A percentile compares a stretch with the other conserved stretches of the same genome.
phyloP scores from a whole-genome alignment of 768 basidiomycete species.

The Lentinula aciculospora region DNA sequence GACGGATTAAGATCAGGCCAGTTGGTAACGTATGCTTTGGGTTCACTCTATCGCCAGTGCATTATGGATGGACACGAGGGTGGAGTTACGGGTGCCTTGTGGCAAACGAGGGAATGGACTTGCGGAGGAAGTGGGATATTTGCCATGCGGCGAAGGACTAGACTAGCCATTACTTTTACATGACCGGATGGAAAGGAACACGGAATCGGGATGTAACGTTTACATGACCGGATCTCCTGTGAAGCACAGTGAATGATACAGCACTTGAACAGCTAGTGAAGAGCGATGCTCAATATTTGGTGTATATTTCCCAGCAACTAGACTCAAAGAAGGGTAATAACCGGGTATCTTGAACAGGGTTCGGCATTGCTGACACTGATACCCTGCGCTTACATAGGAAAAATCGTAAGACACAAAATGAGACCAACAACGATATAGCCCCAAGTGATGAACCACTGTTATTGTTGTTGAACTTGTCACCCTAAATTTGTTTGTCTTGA shows the following conservation, averaged over 20 bases:
- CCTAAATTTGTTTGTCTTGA: background rate
- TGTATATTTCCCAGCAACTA: background rate
- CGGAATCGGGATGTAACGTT: background rate
- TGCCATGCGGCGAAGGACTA: background rate
- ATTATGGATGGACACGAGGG: no score
- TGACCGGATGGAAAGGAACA: background rate
- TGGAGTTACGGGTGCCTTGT: no score
- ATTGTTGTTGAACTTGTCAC: background rate
- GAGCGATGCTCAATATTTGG: background rate
- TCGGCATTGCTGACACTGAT: background rate
- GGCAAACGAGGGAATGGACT: no score
- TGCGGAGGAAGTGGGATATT: no score
- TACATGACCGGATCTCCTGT: background rate
- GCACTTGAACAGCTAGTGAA: background rate
- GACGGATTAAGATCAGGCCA: no score
- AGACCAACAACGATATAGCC: slow-evolving; percentile 4
- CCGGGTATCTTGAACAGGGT: background rate
- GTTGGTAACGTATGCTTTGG: no score
- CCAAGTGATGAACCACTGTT: background rate
- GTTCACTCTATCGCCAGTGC: no score
- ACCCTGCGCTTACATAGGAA: slow-evolving; percentile 7
- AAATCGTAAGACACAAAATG: slow-evolving; percentile 25
- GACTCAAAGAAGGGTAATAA: background rate
- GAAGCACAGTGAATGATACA: background rate
- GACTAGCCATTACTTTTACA: background rate